Percentiles rank a stretch among this genome's conserved stretches.
These are phyloP conservation scores for Termitomyces sp. DNA, from an alignment of 768 basidiomycete genomes.

Conservation along the genomic window DNA sequence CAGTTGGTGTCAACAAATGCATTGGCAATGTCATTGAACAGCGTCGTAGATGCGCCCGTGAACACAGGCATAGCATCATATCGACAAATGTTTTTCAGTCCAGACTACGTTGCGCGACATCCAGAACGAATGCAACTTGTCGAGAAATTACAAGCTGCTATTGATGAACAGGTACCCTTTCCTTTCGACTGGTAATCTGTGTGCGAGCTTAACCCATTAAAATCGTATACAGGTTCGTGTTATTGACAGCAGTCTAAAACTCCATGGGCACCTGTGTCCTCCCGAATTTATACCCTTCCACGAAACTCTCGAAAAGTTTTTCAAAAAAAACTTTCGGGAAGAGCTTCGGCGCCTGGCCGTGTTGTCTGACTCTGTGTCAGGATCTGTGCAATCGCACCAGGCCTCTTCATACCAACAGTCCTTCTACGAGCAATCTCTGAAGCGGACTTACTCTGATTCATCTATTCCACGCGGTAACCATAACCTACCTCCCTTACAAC, in stretches of 20 bases:
- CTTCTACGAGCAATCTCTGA: slow-evolving; percentile 42
- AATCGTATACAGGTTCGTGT: slow-evolving; percentile 52
- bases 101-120: slow-evolving; percentile 60
- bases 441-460: slow-evolving; percentile 39
- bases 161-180: slow-evolving; percentile 74
- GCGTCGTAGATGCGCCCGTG: slow-evolving; percentile 75
- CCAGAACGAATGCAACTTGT: slow-evolving; percentile 68
- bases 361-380: slow-evolving; percentile 41
- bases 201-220: not conserved
- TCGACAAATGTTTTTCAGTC: slow-evolving; percentile 68
- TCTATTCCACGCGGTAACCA: slow-evolving; percentile 38
- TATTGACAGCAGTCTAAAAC: slow-evolving; percentile 76
- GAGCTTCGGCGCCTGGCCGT: slow-evolving; percentile 70
- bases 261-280: slow-evolving; percentile 79
- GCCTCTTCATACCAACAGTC: slow-evolving; percentile 41
- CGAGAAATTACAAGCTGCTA: slow-evolving; percentile 63
- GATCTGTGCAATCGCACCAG: slow-evolving; percentile 30
- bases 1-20: slow-evolving; percentile 73
- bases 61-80: slow-evolving; percentile 77
- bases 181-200: not conserved
- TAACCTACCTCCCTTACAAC: slow-evolving; percentile 47
- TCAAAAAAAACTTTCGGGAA: slow-evolving; percentile 78
- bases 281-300: slow-evolving; percentile 92
- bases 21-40: slow-evolving; percentile 82
- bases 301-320: slow-evolving; percentile 80